phyloP scores from a whole-genome alignment of 2,329 filamentous ascomycete species.

The Trichoderma sp. region DNA sequence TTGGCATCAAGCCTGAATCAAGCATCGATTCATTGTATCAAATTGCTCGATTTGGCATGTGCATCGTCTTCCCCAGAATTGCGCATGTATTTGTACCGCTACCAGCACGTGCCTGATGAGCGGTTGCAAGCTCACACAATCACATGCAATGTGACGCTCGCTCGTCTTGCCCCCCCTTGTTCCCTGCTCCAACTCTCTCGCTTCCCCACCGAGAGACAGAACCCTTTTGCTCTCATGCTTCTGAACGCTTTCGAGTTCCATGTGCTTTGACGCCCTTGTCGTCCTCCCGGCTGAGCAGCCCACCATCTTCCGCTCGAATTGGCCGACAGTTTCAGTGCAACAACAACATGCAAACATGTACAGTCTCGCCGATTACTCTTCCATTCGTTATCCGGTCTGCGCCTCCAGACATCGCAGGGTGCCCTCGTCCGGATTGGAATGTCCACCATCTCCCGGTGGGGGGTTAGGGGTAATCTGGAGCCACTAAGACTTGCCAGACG shows the following conservation, averaged over 20 bases:
- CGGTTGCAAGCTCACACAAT: constrained; percentile 7
- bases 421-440: constrained; percentile 17
- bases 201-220: not conserved
- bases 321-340: too few species aligned
- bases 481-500: constrained; percentile 17
- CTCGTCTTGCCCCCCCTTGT: not conserved
- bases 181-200: constrained; percentile 7
- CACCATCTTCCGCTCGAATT: constrained; percentile 6
- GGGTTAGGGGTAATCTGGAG: constrained; percentile 15
- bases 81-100: not conserved
- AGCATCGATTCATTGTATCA: too few species aligned
- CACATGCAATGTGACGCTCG: constrained; percentile 26
- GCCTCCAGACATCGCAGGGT: too few species aligned
- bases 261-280: constrained; percentile 1
- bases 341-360: too few species aligned
- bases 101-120: constrained; percentile 21
- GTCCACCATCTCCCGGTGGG: constrained; percentile 9
- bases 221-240: not conserved
- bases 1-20: too few species aligned
- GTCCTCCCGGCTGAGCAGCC: not conserved
- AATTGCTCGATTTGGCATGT: too few species aligned
- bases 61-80: not conserved
- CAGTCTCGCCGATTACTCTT: too few species aligned
- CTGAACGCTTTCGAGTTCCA: not conserved
- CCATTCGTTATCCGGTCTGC: too few species aligned